A percentile compares a stretch with the other conserved stretches of the same genome.
Evolutionary conservation across 176 grass and related monocot species (phyloP).

Genomic region (Cocos nucifera): DNA sequence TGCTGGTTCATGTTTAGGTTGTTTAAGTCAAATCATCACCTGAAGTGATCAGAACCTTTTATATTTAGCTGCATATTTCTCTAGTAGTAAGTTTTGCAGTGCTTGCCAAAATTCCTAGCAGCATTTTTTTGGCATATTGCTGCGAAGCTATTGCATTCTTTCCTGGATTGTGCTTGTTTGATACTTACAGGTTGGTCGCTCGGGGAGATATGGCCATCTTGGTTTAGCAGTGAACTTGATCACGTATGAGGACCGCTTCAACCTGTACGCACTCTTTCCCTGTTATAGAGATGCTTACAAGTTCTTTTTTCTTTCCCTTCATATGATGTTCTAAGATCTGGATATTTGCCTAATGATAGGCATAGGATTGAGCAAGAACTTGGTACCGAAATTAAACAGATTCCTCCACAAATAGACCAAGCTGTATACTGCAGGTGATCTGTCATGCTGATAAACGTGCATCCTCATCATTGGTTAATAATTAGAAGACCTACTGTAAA

Average conservation of each 20-base stretch:
- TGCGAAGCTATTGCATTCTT: not conserved
- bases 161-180: slow-evolving; percentile 8
- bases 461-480: slow-evolving; percentile 29
- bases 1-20: too few species aligned
- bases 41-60: too few species aligned
- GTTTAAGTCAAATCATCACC: too few species aligned
- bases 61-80: too few species aligned
- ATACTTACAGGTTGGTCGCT: slow-evolving; percentile 72
- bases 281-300: not conserved
- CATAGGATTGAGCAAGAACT: slow-evolving; percentile 90
- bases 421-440: slow-evolving; percentile 64
- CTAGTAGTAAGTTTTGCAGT: too few species aligned
- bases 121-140: too few species aligned
- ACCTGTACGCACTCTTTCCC: slow-evolving; percentile 44
- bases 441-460: slow-evolving; percentile 2
- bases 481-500: slow-evolving; percentile 51
- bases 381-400: slow-evolving; percentile 88
- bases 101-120: too few species aligned
- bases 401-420: slow-evolving; percentile 80
- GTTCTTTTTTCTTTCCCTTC: not conserved
- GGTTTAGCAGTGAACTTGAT: slow-evolving; percentile 84
- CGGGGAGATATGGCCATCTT: slow-evolving; percentile 88
- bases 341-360: slow-evolving; percentile 19
- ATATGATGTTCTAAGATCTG: slow-evolving; percentile 5
- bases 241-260: slow-evolving; percentile 90